A percentile compares a stretch with the other conserved stretches of the same genome.
These are phyloP conservation scores for Nicotiana rustica DNA, from an alignment of 305 asterid genomes.

Conservation along the genomic window DNA sequence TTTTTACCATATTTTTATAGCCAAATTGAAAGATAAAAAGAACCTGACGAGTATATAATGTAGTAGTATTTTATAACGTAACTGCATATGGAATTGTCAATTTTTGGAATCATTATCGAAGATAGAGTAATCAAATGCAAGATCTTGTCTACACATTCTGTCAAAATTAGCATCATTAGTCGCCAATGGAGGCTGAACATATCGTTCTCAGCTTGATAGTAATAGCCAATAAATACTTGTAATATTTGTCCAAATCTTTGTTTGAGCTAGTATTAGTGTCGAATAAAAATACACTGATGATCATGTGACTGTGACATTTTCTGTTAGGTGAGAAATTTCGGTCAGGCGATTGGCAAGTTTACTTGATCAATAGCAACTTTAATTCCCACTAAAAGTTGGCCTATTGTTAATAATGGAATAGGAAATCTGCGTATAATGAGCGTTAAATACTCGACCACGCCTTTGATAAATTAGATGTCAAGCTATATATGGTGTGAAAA, in stretches of 20 bases:
- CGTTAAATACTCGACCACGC: background rate
- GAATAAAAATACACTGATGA: background rate
- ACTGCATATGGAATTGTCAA: background rate
- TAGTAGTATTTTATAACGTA: too few relatives aligned
- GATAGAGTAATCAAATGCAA: background rate
- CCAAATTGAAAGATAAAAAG: background rate
- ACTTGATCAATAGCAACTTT: background rate
- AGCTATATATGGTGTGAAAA: too few relatives aligned
- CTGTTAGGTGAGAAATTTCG: too few relatives aligned
- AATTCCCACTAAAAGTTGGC: background rate
- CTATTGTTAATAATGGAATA: background rate
- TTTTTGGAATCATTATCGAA: background rate
- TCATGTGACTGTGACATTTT: background rate
- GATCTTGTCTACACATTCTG: background rate
- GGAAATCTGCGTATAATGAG: background rate
- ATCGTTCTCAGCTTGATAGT: conserved; percentile 4
- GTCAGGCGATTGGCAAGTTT: background rate
- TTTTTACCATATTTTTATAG: background rate
- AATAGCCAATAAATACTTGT: background rate
- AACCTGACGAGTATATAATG: too few relatives aligned
- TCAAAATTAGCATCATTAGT: background rate
- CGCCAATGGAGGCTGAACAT: conserved; percentile 2
- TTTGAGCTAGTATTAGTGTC: background rate
- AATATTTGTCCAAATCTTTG: background rate
- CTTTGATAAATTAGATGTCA: too few relatives aligned